These are phyloP conservation scores for Usnea hakonensis DNA, from an alignment of 495 filamentous ascomycete species.

Conservation along the genomic window DNA sequence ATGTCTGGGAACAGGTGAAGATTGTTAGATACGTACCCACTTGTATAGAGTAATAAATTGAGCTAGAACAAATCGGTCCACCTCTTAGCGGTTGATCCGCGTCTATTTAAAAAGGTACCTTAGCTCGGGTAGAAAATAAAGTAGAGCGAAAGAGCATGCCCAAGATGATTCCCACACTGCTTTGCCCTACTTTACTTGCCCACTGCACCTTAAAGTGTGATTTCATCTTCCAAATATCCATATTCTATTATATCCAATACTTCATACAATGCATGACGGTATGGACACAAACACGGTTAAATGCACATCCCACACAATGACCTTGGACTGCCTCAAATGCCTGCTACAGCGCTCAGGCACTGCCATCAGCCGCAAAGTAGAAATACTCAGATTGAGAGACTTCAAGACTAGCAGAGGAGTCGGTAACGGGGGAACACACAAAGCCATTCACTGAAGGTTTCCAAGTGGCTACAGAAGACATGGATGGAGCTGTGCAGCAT, in stretches of 20 bases:
- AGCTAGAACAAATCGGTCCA: not conserved
- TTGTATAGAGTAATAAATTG: not conserved
- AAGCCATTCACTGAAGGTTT: conserved; percentile 6
- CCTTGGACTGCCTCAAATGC: conserved; percentile 49
- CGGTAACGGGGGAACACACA: conserved; percentile 30
- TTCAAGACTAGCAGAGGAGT: conserved; percentile 51
- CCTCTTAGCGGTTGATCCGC: too few species aligned
- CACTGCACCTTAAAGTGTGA: too few species aligned
- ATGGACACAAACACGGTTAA: conserved; percentile 1
- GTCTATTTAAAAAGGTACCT: too few species aligned
- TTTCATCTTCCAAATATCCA: too few species aligned
- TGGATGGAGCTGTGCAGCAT: conserved; percentile 59
- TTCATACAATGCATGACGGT: not conserved
- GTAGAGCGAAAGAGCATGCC: not conserved
- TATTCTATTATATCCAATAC: too few species aligned
- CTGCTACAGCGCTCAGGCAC: conserved; percentile 44
- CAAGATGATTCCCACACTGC: not conserved
- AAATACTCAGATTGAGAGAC: conserved; percentile 45
- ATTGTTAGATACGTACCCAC: too few species aligned
- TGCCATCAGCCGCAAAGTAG: conserved; percentile 47
- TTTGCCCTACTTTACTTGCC: too few species aligned
- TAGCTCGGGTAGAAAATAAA: too few species aligned
- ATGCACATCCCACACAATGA: conserved; percentile 40
- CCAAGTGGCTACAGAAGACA: conserved; percentile 49
- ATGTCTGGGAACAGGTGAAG: too few species aligned